Evolutionary conservation across 805 yeast species (phyloP).

Genomic region (Lipomyces kockii): DNA sequence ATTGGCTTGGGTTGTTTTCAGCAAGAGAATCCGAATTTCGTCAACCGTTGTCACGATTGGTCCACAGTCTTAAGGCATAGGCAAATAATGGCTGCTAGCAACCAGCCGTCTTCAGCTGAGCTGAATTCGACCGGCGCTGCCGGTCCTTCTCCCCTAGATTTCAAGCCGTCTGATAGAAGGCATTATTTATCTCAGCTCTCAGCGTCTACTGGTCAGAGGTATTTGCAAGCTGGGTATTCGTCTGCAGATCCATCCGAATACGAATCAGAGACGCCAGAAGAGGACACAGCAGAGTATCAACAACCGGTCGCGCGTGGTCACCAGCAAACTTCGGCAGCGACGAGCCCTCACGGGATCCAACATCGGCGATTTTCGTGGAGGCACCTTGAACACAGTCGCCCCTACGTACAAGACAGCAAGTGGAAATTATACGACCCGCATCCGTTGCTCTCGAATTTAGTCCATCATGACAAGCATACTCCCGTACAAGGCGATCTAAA

Average conservation of each 20-base stretch:
- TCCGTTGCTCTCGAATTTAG: constrained; percentile 27
- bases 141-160: not conserved
- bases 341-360: constrained; percentile 10
- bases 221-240: constrained; percentile 12
- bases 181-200: not conserved
- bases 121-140: not conserved
- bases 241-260: constrained; percentile 9
- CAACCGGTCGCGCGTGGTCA: not conserved
- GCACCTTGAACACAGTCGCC: not conserved
- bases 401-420: constrained; percentile 16
- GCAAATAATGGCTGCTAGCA: not conserved
- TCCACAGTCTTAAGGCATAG: not conserved
- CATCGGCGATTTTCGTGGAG: constrained; percentile 6
- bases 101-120: not conserved
- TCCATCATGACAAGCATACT: not conserved
- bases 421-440: constrained; percentile 34
- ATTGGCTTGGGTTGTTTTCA: not conserved
- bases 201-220: not conserved
- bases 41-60: not conserved
- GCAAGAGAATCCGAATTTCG: not conserved
- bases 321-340: not conserved
- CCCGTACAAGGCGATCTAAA: not conserved
- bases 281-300: not conserved
- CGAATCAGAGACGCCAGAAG: not conserved
- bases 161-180: not conserved